A percentile compares a stretch with the other conserved stretches of the same genome.
phyloP scores from a whole-genome alignment of 2,329 filamentous ascomycete genomes.

The Fusarium sp. region DNA sequence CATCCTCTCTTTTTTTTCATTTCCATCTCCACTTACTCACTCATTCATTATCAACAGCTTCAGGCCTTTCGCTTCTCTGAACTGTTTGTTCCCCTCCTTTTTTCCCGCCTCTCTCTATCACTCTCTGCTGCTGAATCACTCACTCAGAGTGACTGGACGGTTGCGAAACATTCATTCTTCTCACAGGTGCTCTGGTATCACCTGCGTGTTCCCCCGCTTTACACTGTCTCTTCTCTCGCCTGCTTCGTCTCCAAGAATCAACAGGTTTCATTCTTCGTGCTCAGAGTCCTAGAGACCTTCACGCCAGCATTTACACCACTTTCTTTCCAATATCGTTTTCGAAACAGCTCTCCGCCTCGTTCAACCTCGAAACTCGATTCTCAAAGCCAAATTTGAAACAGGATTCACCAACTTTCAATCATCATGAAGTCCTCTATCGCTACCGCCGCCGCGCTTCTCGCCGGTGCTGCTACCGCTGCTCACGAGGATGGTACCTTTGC shows the following conservation, averaged over 20 bases:
- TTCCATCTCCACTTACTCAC: slow-evolving; percentile 12
- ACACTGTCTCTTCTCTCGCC: slow-evolving; percentile 28
- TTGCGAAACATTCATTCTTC: slow-evolving; percentile 47
- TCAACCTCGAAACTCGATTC: slow-evolving; percentile 6
- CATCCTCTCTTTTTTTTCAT: slow-evolving; percentile 50
- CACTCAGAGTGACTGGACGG: slow-evolving; percentile 28
- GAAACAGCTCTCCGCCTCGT: slow-evolving; percentile 1
- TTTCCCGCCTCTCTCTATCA: slow-evolving; percentile 23
- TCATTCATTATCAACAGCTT: slow-evolving; percentile 33
- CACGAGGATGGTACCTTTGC: slow-evolving; percentile 69
- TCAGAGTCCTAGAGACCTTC: slow-evolving; percentile 44
- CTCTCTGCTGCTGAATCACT: slow-evolving; percentile 35
- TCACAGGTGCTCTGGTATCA: slow-evolving; percentile 54
- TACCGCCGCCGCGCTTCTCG: slow-evolving; percentile 55
- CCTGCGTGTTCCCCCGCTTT: slow-evolving; percentile 37
- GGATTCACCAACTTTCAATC: slow-evolving; percentile 5
- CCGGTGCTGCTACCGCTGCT: slow-evolving; percentile 55
- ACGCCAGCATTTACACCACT: slow-evolving; percentile 29
- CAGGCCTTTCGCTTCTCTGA: slow-evolving; percentile 34
- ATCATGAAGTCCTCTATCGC: slow-evolving; percentile 54
- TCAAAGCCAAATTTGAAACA: slow-evolving; percentile 10
- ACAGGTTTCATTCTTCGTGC: slow-evolving; percentile 39
- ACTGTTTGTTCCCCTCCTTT: slow-evolving; percentile 51
- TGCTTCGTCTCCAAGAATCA: slow-evolving; percentile 27
- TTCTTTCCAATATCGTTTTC: slow-evolving; percentile 3